These are phyloP conservation scores for Hyphodiscus sp. DNA, from an alignment of 2,329 filamentous ascomycete species.

Conservation along the genomic window DNA sequence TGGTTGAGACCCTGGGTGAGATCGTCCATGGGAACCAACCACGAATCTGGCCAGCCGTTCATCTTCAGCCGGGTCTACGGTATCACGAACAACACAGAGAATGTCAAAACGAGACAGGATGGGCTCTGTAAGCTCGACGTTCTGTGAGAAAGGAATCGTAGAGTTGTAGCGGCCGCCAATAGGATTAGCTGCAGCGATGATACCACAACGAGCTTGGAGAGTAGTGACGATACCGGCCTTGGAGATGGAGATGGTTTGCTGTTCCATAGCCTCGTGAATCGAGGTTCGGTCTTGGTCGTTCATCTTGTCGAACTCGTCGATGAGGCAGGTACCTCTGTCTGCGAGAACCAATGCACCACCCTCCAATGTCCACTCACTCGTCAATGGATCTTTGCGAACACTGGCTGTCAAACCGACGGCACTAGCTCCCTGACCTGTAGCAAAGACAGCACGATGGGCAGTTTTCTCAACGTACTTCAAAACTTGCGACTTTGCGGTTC, in stretches of 20 bases:
- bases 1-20: conserved; percentile 60
- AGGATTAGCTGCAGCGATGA: conserved; percentile 94
- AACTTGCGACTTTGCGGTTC: conserved; percentile 95
- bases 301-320: conserved; percentile 99
- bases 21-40: conserved; percentile 86
- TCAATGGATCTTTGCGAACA: conserved; percentile 90
- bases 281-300: conserved; percentile 97
- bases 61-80: conserved; percentile 86
- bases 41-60: conserved; percentile 93
- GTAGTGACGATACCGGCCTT: conserved; percentile 98
- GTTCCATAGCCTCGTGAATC: conserved; percentile 99
- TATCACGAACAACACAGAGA: conserved; percentile 90
- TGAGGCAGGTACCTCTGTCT: conserved; percentile 89
- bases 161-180: conserved; percentile 96
- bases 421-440: conserved; percentile 93
- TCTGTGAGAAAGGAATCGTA: conserved; percentile 90
- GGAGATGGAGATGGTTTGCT: conserved; percentile 98
- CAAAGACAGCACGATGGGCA: conserved; percentile 92
- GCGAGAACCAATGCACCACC: conserved; percentile 92
- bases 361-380: conserved; percentile 95
- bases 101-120: conserved; percentile 98
- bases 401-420: conserved; percentile 96
- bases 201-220: conserved; percentile 88
- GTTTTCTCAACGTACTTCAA: conserved; percentile 98
- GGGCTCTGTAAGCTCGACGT: conserved; percentile 93